These are phyloP conservation scores for Aspergillus pseudoviridinutans DNA, from an alignment of 2,329 filamentous ascomycete genomes.

Conservation along the genomic window DNA sequence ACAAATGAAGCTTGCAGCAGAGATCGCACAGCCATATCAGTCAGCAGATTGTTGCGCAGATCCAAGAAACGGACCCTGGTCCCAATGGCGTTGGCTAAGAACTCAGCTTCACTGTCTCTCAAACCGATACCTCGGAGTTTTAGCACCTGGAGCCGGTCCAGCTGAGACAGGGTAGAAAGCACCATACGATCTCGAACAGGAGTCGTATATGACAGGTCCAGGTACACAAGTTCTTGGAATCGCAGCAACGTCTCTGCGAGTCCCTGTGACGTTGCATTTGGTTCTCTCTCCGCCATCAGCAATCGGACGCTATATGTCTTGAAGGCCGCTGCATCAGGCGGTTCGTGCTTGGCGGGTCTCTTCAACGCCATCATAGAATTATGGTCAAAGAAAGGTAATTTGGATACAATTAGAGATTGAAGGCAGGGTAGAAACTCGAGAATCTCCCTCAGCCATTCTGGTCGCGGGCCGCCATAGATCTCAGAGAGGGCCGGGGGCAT, in stretches of 20 bases:
- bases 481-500: constrained; percentile 58
- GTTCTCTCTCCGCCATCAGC: constrained; percentile 54
- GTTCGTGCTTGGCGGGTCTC: constrained; percentile 14
- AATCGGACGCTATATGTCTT: constrained; percentile 49
- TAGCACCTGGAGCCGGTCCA: constrained; percentile 53
- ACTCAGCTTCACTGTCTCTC: constrained; percentile 50
- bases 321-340: constrained; percentile 3
- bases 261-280: constrained; percentile 55
- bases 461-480: constrained; percentile 56
- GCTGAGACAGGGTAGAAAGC: constrained; percentile 43
- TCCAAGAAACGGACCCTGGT: constrained; percentile 54
- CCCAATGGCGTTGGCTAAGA: constrained; percentile 51
- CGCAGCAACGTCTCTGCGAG: constrained; percentile 50
- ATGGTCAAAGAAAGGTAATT: constrained; percentile 60
- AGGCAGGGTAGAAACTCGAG: constrained; percentile 56
- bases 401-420: constrained; percentile 57
- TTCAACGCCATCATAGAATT: constrained; percentile 51
- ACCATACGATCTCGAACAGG: constrained; percentile 49
- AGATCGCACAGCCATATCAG: constrained; percentile 51
- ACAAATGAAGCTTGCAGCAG: constrained; percentile 52
- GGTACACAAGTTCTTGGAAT: constrained; percentile 53
- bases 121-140: constrained; percentile 54
- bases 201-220: constrained; percentile 55
- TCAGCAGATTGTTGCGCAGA: constrained; percentile 54
- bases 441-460: constrained; percentile 57